phyloP scores from a whole-genome alignment of 2,329 filamentous ascomycete species.

The Fusarium hostae region DNA sequence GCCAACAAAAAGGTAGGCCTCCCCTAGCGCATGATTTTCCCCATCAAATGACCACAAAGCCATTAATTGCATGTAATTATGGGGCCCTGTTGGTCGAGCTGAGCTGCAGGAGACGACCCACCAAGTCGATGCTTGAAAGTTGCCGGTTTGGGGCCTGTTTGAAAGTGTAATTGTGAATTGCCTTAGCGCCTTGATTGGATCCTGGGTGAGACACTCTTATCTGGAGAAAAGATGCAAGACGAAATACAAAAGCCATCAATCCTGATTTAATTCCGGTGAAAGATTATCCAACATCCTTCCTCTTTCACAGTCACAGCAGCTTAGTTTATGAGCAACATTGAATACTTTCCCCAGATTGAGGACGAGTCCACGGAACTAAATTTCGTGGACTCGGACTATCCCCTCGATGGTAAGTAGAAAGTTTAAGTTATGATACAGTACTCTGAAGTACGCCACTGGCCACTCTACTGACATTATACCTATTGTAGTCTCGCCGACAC shows the following conservation, averaged over 20 bases:
- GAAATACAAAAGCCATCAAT: constrained; percentile 19
- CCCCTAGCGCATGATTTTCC: constrained; percentile 25
- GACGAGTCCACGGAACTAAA: constrained; percentile 24
- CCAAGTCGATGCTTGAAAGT: constrained; percentile 1
- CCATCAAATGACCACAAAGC: constrained; percentile 20
- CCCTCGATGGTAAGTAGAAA: constrained; percentile 21
- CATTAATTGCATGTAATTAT: constrained; percentile 1
- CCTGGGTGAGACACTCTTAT: constrained; percentile 1
- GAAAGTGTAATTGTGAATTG: constrained; percentile 1
- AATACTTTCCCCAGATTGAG: neutral
- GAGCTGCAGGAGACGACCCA: neutral
- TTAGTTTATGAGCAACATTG: constrained; percentile 19
- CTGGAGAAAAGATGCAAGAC: neutral
- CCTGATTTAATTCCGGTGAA: neutral
- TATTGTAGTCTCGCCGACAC: neutral
- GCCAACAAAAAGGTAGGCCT: constrained; percentile 25
- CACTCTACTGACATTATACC: constrained; percentile 3
- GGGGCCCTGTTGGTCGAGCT: neutral
- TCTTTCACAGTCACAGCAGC: neutral
- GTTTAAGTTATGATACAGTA: neutral
- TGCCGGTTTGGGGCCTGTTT: neutral
- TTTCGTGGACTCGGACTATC: constrained; percentile 28
- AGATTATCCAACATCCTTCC: neutral
- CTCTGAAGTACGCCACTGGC: neutral
- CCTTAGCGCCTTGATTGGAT: neutral